A percentile compares a stretch with the other conserved stretches of the same genome.
Conservation (phyloP, 495 filamentous ascomycete genomes). For the Aspergillus sclerotiicarbonarius region DNA sequence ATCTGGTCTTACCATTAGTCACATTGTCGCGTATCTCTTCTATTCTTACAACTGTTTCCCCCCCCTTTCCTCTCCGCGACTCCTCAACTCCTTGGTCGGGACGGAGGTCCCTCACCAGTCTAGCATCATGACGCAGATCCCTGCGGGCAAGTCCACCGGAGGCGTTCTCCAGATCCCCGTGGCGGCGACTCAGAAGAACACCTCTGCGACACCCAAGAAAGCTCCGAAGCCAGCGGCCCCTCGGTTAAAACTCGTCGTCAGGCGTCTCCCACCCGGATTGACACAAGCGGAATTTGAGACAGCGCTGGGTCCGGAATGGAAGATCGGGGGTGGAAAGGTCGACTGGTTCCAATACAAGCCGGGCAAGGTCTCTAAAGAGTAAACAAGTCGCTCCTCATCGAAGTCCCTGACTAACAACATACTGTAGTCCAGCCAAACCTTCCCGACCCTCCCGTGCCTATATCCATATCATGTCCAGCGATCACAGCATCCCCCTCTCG, state of each 20-base stretch:
- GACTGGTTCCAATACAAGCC: constrained; percentile 77
- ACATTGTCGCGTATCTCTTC: background rate
- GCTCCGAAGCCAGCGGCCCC: constrained; percentile 57
- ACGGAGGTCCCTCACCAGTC: constrained; percentile 3
- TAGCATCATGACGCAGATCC: constrained; percentile 32
- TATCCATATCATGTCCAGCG: constrained; percentile 64
- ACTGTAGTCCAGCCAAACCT: constrained; percentile 66
- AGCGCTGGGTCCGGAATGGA: constrained; percentile 81
- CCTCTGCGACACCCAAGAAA: constrained; percentile 42
- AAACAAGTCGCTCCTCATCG: background rate
- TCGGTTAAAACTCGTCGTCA: constrained; percentile 80
- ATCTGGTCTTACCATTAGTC: too few species aligned
- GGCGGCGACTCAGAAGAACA: constrained; percentile 56
- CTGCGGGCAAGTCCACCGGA: constrained; percentile 41
- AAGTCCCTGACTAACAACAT: background rate
- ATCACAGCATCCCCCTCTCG: constrained; percentile 58
- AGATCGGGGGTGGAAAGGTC: constrained; percentile 69
- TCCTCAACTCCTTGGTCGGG: constrained; percentile 1
- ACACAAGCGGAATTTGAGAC: constrained; percentile 75
- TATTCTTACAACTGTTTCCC: background rate
- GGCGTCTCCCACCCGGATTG: constrained; percentile 81
- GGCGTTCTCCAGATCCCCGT: constrained; percentile 62
- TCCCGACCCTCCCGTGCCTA: constrained; percentile 77
- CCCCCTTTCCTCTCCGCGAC: background rate
- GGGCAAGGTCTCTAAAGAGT: constrained; percentile 91